phyloP scores from a whole-genome alignment of 108 stramenopile species.

The Fragilaria crotonensis region DNA sequence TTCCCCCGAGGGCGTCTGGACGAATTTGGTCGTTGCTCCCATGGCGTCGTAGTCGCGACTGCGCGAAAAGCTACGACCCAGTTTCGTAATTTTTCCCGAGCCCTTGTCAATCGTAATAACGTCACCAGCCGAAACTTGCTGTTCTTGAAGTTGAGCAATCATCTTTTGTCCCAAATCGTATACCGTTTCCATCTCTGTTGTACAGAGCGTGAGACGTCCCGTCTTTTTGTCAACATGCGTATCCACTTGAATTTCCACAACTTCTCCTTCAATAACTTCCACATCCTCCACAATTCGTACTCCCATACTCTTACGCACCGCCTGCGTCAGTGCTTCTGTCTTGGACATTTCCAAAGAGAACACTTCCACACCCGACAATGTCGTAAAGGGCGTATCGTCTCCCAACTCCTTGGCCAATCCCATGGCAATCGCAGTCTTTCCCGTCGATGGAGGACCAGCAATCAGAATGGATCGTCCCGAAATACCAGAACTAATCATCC shows the following conservation, averaged over 20 bases:
- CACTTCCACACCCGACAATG: slow-evolving; percentile 93
- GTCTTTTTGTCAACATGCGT: slow-evolving; percentile 58
- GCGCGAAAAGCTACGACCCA: slow-evolving; percentile 92
- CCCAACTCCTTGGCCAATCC: slow-evolving; percentile 87
- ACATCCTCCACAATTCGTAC: slow-evolving; percentile 97
- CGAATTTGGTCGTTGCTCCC: slow-evolving; percentile 96
- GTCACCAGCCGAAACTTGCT: slow-evolving; percentile 97
- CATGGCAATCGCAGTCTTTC: slow-evolving; percentile 75
- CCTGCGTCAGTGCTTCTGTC: slow-evolving; percentile 99
- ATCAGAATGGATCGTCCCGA: slow-evolving; percentile 87
- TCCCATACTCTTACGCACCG: slow-evolving; percentile 90
- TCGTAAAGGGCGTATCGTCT: slow-evolving; percentile 94
- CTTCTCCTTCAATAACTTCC: slow-evolving; percentile 99
- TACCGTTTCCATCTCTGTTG: slow-evolving; percentile 99
- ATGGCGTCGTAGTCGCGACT: slow-evolving; percentile 98
- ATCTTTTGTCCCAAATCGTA: slow-evolving; percentile 99
- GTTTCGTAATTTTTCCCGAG: slow-evolving; percentile 91
- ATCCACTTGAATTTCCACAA: slow-evolving; percentile 98
- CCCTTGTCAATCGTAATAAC: slow-evolving; percentile 99
- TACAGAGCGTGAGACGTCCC: slow-evolving; percentile 94
- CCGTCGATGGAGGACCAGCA: slow-evolving; percentile 87
- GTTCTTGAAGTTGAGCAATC: slow-evolving; percentile 96
- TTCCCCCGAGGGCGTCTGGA: slow-evolving; percentile 98
- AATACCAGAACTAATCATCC: slow-evolving; percentile 83
- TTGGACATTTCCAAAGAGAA: slow-evolving; percentile 97